phyloP scores from a whole-genome alignment of 306 rosid species.

The Sesbania bispinosa region DNA sequence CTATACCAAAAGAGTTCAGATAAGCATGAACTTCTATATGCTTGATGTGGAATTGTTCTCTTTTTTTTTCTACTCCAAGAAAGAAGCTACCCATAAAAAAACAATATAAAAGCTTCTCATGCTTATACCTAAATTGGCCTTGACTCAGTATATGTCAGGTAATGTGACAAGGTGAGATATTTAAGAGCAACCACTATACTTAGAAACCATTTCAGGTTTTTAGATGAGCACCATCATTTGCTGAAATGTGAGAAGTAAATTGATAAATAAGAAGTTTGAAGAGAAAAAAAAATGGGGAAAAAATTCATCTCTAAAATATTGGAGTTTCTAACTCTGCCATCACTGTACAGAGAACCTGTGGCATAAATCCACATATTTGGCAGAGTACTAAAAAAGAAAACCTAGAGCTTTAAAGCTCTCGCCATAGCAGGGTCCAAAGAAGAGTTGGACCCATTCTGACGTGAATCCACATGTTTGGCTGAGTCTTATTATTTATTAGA shows the following conservation, averaged over 20 bases:
- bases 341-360: conserved; percentile 22
- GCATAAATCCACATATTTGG: conserved; percentile 17
- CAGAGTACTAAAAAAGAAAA: background rate
- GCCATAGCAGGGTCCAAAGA: too few species aligned
- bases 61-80: background rate
- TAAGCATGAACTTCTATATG: background rate
- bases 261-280: background rate
- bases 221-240: background rate
- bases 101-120: background rate
- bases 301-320: background rate
- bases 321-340: conserved; percentile 10
- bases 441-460: too few species aligned
- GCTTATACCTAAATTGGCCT: background rate
- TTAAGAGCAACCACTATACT: background rate
- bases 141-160: background rate
- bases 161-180: background rate
- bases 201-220: background rate
- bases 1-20: background rate
- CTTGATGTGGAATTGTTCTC: background rate
- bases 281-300: background rate
- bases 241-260: background rate
- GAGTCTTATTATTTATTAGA: too few species aligned
- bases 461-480: conserved; percentile 14
- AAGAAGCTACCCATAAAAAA: background rate
- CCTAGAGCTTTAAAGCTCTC: too few species aligned